Percentiles rank a stretch among this genome's conserved stretches.
These are phyloP conservation scores for Sutorius eximius DNA, from an alignment of 1,284 basidiomycete genomes.

Conservation along the genomic window DNA sequence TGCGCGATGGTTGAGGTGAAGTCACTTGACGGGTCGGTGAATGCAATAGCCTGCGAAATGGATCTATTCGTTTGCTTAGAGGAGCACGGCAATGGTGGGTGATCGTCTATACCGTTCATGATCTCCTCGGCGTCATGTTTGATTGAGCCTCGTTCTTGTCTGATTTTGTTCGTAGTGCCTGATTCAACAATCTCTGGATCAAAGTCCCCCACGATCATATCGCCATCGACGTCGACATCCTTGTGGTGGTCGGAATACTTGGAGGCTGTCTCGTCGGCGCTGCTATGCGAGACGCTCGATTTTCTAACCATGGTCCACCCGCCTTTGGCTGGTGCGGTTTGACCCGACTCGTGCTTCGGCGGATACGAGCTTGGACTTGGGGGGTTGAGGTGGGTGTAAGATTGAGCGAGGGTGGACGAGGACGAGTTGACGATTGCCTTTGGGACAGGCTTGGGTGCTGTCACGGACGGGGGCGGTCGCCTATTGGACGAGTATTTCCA, in stretches of 20 bases:
- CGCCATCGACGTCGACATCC: slow-evolving; percentile 63
- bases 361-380: slow-evolving; percentile 79
- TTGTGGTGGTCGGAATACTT: slow-evolving; percentile 38
- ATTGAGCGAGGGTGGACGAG: slow-evolving; percentile 71
- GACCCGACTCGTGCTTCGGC: slow-evolving; percentile 42
- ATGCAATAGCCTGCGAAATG: slow-evolving; percentile 49
- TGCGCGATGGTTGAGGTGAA: slow-evolving; percentile 30
- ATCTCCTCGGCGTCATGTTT: slow-evolving; percentile 71
- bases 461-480: slow-evolving; percentile 38
- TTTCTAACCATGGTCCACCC: slow-evolving; percentile 74
- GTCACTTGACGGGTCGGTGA: slow-evolving; percentile 32
- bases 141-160: slow-evolving; percentile 49
- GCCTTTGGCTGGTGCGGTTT: slow-evolving; percentile 44
- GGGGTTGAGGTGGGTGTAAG: slow-evolving; percentile 77
- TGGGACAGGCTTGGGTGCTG: slow-evolving; percentile 61
- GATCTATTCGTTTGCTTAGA: slow-evolving; percentile 46
- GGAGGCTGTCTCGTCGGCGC: slow-evolving; percentile 32
- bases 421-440: slow-evolving; percentile 52
- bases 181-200: slow-evolving; percentile 53
- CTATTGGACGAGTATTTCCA: slow-evolving; percentile 43
- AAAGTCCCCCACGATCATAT: slow-evolving; percentile 73
- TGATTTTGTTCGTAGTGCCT: slow-evolving; percentile 39
- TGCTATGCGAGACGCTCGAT: slow-evolving; percentile 29
- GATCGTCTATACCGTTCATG: slow-evolving; percentile 57
- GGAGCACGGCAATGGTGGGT: slow-evolving; percentile 13